Evolutionary conservation across 768 basidiomycete species (phyloP).

Genomic region (Boletus barrowsii): DNA sequence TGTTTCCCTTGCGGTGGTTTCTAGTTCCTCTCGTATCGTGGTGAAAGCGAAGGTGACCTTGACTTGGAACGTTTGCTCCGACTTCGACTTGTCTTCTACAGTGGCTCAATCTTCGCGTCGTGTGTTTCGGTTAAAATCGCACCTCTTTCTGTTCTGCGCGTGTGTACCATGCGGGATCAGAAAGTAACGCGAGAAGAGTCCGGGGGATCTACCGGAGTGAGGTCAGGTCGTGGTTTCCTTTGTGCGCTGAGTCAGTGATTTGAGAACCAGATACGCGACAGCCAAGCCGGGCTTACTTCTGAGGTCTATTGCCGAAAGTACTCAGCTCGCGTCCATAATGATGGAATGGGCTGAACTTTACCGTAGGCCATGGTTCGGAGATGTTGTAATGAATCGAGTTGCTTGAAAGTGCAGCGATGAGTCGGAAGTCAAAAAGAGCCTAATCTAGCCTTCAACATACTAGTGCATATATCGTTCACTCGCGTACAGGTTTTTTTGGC

Average conservation of each 20-base stretch:
- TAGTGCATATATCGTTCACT: too few relatives aligned
- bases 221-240: conserved; percentile 4
- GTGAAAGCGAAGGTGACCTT: conserved; percentile 18
- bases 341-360: conserved; percentile 4
- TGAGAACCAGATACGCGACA: not conserved
- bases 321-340: conserved; percentile 3
- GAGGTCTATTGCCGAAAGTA: conserved; percentile 6
- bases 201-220: conserved; percentile 12
- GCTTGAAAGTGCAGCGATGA: not conserved
- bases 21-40: conserved; percentile 8
- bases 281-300: conserved; percentile 8
- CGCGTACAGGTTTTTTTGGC: not conserved
- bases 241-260: not conserved
- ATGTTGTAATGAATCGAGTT: not conserved
- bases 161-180: not conserved
- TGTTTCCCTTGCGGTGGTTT: conserved; percentile 23
- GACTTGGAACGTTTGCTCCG: conserved; percentile 22
- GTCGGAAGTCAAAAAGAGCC: too few relatives aligned
- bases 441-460: too few relatives aligned
- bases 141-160: conserved; percentile 16
- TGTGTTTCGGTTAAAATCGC: not conserved
- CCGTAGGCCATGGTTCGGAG: conserved; percentile 14
- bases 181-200: not conserved
- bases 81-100: conserved; percentile 8
- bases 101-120: not conserved